Conservation (phyloP, 2,329 filamentous ascomycete genomes). For the Microascus cirrosus region DNA sequence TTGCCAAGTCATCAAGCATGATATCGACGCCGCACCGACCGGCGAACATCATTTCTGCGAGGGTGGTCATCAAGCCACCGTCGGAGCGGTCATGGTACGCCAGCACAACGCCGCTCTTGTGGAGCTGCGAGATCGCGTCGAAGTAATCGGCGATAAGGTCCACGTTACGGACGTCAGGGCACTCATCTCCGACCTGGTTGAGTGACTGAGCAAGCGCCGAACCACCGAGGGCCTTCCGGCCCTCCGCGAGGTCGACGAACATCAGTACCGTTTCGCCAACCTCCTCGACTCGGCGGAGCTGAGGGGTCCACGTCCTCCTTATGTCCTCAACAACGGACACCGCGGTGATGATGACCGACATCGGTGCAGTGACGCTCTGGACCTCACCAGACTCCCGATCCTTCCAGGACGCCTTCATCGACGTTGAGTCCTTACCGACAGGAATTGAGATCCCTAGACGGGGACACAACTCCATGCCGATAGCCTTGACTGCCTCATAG, state of each 20-base stretch:
- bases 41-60: slow-evolving; percentile 97
- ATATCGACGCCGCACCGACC: slow-evolving; percentile 82
- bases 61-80: slow-evolving; percentile 79
- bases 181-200: slow-evolving; percentile 71
- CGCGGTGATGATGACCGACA: slow-evolving; percentile 84
- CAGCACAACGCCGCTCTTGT: slow-evolving; percentile 55
- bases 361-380: slow-evolving; percentile 83
- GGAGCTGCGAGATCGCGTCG: slow-evolving; percentile 63
- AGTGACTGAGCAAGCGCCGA: slow-evolving; percentile 87
- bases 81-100: slow-evolving; percentile 94
- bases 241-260: slow-evolving; percentile 80
- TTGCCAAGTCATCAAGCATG: slow-evolving; percentile 63
- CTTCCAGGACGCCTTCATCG: slow-evolving; percentile 97
- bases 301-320: slow-evolving; percentile 85
- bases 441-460: slow-evolving; percentile 86
- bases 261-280: slow-evolving; percentile 82
- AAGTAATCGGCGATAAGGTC: slow-evolving; percentile 82
- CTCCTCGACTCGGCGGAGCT: slow-evolving; percentile 71
- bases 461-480: slow-evolving; percentile 86
- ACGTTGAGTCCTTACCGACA: slow-evolving; percentile 96
- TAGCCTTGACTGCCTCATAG: slow-evolving; percentile 87
- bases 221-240: slow-evolving; percentile 73
- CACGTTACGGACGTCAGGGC: slow-evolving; percentile 75
- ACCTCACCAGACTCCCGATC: slow-evolving; percentile 52
- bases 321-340: slow-evolving; percentile 78